These are phyloP conservation scores for Psilocybe tampanensis DNA, from an alignment of 768 basidiomycete species.

Conservation along the genomic window DNA sequence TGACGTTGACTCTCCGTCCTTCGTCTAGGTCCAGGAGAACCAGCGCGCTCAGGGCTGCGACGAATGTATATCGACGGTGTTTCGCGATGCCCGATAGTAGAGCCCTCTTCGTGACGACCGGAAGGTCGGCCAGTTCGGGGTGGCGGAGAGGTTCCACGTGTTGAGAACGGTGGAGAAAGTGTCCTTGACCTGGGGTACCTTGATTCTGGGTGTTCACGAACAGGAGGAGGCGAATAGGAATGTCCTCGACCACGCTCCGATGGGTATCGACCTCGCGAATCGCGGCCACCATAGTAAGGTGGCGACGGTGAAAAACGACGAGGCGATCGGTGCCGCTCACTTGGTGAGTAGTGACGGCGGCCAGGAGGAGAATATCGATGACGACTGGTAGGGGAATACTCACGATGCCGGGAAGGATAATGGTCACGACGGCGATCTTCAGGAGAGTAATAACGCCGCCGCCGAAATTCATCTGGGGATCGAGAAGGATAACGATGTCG, in stretches of 20 bases:
- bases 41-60: background rate
- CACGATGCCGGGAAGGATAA: constrained; percentile 7
- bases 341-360: constrained; percentile 12
- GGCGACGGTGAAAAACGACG: constrained; percentile 7
- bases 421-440: constrained; percentile 10
- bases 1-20: background rate
- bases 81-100: background rate
- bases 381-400: constrained; percentile 4
- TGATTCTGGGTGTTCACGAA: background rate
- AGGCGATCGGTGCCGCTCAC: constrained; percentile 8
- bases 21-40: background rate
- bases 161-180: background rate
- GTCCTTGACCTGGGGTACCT: constrained; percentile 2
- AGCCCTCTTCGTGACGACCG: background rate
- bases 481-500: constrained; percentile 9
- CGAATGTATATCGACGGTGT: constrained; percentile 2
- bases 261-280: constrained; percentile 3
- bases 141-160: background rate
- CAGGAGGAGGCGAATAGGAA: constrained; percentile 12
- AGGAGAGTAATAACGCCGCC: background rate
- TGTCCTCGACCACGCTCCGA: constrained; percentile 9
- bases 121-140: constrained; percentile 1
- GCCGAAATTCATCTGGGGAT: background rate
- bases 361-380: background rate
- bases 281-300: constrained; percentile 2